Base-by-base conservation (phyloP, 768 basidiomycete species). In the Ramaria rubella region DNA sequence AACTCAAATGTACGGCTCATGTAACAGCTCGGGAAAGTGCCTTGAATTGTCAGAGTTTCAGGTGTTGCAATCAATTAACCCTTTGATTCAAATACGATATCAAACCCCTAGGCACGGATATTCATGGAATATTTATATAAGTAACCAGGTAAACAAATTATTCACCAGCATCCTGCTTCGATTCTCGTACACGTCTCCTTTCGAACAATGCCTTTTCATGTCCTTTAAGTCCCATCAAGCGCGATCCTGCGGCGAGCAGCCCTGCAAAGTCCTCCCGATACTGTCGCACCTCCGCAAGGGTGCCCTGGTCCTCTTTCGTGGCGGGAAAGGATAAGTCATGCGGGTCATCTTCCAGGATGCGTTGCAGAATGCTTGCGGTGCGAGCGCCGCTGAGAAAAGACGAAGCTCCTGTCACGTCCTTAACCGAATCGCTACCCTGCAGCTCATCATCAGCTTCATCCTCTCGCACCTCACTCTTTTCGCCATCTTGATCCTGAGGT, bases 151-250 rank as follows among this genome's bases (percentile, higher is more conserved):
- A 19, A 40, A 14, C 38, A 19, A 40, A 19, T 58, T 69, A 52
- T 61, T 68, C 29, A 58, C 63, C 9, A 64, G 67, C 17, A 62
- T n/a, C n/a, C n/a, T n/a, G n/a, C n/a, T n/a, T 68, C n/a, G n/a
- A n/a, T n/a, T n/a, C n/a, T n/a, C n/a, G n/a, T n/a, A 34, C 56
- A 67, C 42, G 63, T 68, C 24, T 66, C 63, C 34, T 52, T 68
- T 42, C 57, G 57, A 59, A 60, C 36, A 60, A 51, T 29, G n/a
- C 49, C 21, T 38, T 26, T 52, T 58, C 59, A 21, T 45, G 26
- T 17, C 57, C 57, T 31, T 60, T 52, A 15, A 60, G 50, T 36
- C 44, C 34, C 23, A 58, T 58, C 12, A 60, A 49, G 26, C 59
- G 58, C 38, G 58, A 51, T 30, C 59, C 59, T 2, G 56, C 46